Base-by-base conservation (phyloP, 352 stramenopile genomes). In the Globisporangium abappressorium region DNA sequence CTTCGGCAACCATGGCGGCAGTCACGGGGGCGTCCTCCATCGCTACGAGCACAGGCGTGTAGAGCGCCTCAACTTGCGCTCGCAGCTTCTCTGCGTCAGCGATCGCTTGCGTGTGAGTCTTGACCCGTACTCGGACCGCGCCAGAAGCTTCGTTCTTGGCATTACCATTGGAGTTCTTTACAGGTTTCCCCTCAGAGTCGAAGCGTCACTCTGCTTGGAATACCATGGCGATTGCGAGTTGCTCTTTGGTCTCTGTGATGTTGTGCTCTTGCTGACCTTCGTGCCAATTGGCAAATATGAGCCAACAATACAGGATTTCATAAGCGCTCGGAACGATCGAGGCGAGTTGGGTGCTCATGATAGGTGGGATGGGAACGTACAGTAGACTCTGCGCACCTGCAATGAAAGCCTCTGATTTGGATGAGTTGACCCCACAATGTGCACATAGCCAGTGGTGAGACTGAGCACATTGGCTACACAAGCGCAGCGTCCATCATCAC, bases 201-300 rank as follows among this genome's bases (percentile, higher is more conserved):
- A 66, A 58, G 9, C n/a, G 30, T 33, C 61, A 66, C 30, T 60
- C 46, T 8, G 61, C 53, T n/a, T 66, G 6, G 61, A 66, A 22
- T 6, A 3, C 3, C 38, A 64, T 64, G 58, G 18, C 28, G 33
- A 24, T 46, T 22, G 33, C 33, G 33, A 6, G 33, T 36, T 9
- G 33, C 47, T 30, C n/a, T 26, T 55, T 26, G 8, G 20, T 36
- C 33, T 36, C 9, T 36, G 4, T 36, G 4, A 2, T 36, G 9
- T 36, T 36, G 22, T 20, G 22, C 47, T 22, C 47, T 55, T 15
- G 46, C 22, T 53, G 6, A 8, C 46, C 22, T 4, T 24, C 26
- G 20, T n/a, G 33, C 33, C 33, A 36, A 36, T 26, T 26, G 24
- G 24, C 24, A 26, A 26, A 26, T 26, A 1, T 26, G 24, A 26